Conservation (phyloP, 2,329 filamentous ascomycete genomes). For the Cadophora sp. region DNA sequence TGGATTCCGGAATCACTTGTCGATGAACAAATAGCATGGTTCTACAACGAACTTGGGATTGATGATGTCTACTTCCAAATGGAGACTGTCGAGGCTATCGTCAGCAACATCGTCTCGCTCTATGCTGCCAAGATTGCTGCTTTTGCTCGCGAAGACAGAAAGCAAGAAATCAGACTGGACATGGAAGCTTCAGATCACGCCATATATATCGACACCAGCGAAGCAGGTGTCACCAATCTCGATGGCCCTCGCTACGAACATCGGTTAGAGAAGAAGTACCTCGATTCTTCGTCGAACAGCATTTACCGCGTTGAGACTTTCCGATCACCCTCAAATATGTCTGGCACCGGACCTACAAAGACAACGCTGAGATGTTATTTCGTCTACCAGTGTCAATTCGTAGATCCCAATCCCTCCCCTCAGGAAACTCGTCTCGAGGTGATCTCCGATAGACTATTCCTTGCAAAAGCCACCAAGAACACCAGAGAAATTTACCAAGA, state of each 20-base stretch:
- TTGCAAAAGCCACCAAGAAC: constrained; percentile 94
- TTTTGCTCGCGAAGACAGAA: constrained; percentile 90
- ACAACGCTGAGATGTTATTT: constrained; percentile 96
- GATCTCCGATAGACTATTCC: constrained; percentile 91
- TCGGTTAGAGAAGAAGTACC: constrained; percentile 92
- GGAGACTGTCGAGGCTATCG: constrained; percentile 84
- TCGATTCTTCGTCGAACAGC: constrained; percentile 75
- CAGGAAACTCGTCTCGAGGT: constrained; percentile 89
- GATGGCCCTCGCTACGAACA: constrained; percentile 91
- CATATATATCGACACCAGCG: constrained; percentile 98
- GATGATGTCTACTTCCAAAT: constrained; percentile 98
- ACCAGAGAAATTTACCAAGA: constrained; percentile 96
- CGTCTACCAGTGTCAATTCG: constrained; percentile 95
- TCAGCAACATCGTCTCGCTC: constrained; percentile 92
- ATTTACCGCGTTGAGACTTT: constrained; percentile 97
- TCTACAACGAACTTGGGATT: constrained; percentile 97
- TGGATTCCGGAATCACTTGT: constrained; percentile 88
- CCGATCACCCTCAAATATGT: constrained; percentile 84
- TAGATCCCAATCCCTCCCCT: constrained; percentile 73
- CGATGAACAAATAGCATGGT: constrained; percentile 89
- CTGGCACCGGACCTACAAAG: constrained; percentile 68
- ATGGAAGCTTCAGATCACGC: constrained; percentile 95
- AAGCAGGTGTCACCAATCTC: constrained; percentile 78
- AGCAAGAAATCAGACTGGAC: constrained; percentile 91
- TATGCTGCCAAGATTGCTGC: constrained; percentile 97